These are phyloP conservation scores for Neltuma alba DNA, from an alignment of 306 rosid species.

Conservation along the genomic window DNA sequence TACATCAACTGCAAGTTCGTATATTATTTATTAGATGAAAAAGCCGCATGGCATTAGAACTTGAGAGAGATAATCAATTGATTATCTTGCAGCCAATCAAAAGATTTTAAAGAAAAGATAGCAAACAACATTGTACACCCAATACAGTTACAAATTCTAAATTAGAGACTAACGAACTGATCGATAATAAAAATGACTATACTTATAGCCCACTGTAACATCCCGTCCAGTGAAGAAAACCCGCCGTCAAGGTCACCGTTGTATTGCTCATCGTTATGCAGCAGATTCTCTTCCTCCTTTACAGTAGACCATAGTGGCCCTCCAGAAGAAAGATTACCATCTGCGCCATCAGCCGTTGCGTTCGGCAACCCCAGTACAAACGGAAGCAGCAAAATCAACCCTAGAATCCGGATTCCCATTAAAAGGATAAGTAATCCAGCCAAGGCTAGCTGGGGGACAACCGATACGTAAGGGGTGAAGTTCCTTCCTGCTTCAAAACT, in stretches of 20 bases:
- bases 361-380: not conserved
- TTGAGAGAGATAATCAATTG: not conserved
- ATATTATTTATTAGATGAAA: not conserved
- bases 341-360: constrained; percentile 11
- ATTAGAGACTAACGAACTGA: not conserved
- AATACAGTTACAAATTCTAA: not conserved
- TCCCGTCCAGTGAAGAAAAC: constrained; percentile 82
- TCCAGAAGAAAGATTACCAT: constrained; percentile 34
- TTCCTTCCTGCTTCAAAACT: not conserved
- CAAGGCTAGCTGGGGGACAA: not conserved
- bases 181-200: not conserved
- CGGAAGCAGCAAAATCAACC: constrained; percentile 28
- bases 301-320: constrained; percentile 52
- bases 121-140: not conserved
- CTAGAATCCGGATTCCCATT: constrained; percentile 37
- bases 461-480: not conserved
- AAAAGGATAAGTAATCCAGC: not conserved
- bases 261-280: constrained; percentile 30
- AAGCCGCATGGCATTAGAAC: not conserved
- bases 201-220: constrained; percentile 97
- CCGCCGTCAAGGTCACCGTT: constrained; percentile 67
- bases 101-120: not conserved
- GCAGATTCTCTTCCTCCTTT: constrained; percentile 54
- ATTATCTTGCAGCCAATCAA: not conserved
- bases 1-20: not conserved